Evolutionary conservation across 2,329 filamentous ascomycete genomes (phyloP).

Genomic region (Exophiala xenobiotica): DNA sequence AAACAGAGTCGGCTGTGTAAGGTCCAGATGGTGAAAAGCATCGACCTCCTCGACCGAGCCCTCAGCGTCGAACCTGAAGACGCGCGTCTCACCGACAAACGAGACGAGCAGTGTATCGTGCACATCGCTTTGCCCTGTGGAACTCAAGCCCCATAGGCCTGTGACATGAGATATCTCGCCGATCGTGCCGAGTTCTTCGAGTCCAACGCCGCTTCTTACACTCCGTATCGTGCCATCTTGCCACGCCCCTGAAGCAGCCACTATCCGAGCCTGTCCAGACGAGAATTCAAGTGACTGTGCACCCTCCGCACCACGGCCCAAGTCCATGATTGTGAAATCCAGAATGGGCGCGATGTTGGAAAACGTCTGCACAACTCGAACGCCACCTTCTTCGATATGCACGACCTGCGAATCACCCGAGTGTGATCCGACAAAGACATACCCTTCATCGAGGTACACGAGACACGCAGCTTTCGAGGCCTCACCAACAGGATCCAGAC

Average conservation of each 20-base stretch:
- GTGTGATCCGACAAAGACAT: conserved; percentile 86
- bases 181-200: conserved; percentile 81
- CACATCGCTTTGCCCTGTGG: conserved; percentile 50
- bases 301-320: conserved; percentile 80
- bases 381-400: conserved; percentile 58
- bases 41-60: conserved; percentile 85
- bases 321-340: conserved; percentile 94
- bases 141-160: conserved; percentile 68
- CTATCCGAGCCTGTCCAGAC: conserved; percentile 88
- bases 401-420: conserved; percentile 89
- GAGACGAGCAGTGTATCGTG: conserved; percentile 74
- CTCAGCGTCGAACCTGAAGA: conserved; percentile 71
- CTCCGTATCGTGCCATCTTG: conserved; percentile 85
- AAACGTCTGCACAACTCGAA: conserved; percentile 71
- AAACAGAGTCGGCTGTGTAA: conserved; percentile 71
- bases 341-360: conserved; percentile 86
- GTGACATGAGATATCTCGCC: conserved; percentile 74
- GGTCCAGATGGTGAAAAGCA: conserved; percentile 66
- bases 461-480: conserved; percentile 76
- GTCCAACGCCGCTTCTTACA: conserved; percentile 87
- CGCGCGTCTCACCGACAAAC: conserved; percentile 77
- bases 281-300: conserved; percentile 85
- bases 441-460: conserved; percentile 70
- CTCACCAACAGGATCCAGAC: conserved; percentile 63
- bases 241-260: conserved; percentile 88